Percentiles rank a stretch among this genome's conserved stretches.
Evolutionary conservation across 139 green algal genomes (phyloP).

Genomic region (Chlamydomonas eustigma): DNA sequence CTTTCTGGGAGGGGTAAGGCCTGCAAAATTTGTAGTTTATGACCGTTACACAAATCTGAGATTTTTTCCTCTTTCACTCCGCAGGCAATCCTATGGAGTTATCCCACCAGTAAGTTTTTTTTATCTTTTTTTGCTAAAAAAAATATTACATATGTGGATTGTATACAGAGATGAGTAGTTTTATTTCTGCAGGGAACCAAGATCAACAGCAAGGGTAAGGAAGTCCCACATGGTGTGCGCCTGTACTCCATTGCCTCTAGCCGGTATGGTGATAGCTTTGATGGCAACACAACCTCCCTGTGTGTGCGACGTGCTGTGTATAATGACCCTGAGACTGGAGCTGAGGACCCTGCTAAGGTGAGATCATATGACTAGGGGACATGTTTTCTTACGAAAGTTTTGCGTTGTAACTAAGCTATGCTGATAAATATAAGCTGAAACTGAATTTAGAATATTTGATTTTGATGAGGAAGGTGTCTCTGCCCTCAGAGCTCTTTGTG

Average conservation of each 20-base stretch:
- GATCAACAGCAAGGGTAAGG: conserved; percentile 93
- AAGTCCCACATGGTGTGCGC: conserved; percentile 89
- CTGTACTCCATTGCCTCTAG: conserved; percentile 98
- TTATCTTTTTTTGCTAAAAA: background rate
- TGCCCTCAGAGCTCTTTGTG: too few relatives aligned
- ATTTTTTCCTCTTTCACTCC: background rate
- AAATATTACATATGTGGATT: background rate
- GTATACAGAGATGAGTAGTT: background rate
- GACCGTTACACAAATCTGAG: background rate
- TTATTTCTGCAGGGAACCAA: conserved; percentile 71
- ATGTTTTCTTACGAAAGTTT: too few relatives aligned
- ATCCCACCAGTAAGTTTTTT: conserved; percentile 78
- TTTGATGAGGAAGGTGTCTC: too few relatives aligned
- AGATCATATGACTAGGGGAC: background rate
- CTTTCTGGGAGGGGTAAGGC: conserved; percentile 88
- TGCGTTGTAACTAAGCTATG: too few relatives aligned
- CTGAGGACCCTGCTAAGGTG: conserved; percentile 89
- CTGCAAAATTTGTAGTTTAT: background rate
- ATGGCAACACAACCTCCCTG: conserved; percentile 92
- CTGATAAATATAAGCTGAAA: too few relatives aligned
- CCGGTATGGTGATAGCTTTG: conserved; percentile 94
- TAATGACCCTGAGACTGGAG: conserved; percentile 76
- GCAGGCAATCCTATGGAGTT: conserved; percentile 92
- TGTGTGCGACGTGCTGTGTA: conserved; percentile 95
- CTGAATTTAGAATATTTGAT: too few relatives aligned